Evolutionary conservation across 2,329 filamentous ascomycete genomes (phyloP), one percentile per base, ranked within the genome.

Genomic region (Xylaria hypoxylon): DNA sequence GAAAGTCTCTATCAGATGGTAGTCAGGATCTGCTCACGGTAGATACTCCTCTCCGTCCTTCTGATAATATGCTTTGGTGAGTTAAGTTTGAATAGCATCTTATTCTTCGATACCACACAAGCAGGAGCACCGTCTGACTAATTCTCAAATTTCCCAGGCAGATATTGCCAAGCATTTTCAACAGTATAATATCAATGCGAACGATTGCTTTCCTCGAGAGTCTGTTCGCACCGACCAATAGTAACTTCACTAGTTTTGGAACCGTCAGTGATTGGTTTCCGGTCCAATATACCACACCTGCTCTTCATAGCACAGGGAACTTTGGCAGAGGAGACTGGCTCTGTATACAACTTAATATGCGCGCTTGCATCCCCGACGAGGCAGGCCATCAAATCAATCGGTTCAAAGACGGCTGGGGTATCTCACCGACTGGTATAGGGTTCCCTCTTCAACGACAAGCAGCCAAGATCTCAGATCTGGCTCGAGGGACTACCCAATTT

Each of bases 371-470:
- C 6, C 65, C 65, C 11, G 65, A 68, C 33, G 58, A 62, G 26
- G n/a, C 35, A 5, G 58, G 53, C 11, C 42, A 11, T 42, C 65
- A 62, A 2, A 59, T 45, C 5, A 55, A 28, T 15, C 44, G 28
- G 4, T 68, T 68, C 48, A 35, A 50, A 3, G 13, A 59, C 11
- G 53, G 45, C 10, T 65, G 59, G 31, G 65, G 65, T 40, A 55
- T 62, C 10, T 68, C 53, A 13, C 65, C 65, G 3, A 26, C 51
- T 38, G 19, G 42, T 2, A 38, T 68, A 6, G 65, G 65, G 7
- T 50, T 68, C 15, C 65, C 65, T 7, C 62, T 68, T 13, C 55
- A 62, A n/a, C 51, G 65, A 5, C 65, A 68, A n/a, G 58, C 62
- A 3, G 65, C 65, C 35, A 45, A 51, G 35, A 62, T 65, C n/a